Conservation (phyloP, 495 filamentous ascomycete genomes). For the Neurospora terricola region DNA sequence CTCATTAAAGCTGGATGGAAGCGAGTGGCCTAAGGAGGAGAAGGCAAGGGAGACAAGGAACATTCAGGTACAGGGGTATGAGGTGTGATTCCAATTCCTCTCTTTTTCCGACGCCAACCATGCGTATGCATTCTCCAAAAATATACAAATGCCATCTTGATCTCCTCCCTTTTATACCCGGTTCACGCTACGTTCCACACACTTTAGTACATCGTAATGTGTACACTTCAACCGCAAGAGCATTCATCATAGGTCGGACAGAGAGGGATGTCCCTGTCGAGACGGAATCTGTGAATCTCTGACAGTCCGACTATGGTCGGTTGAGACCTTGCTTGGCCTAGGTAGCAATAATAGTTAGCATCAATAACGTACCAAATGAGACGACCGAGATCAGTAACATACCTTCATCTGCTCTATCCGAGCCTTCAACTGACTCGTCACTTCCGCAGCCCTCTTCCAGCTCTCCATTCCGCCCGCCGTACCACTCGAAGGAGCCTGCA, state of each 20-base stretch:
- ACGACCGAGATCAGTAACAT: conserved; percentile 1
- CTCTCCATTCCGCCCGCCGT: conserved; percentile 57
- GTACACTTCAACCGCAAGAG: not conserved
- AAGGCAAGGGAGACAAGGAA: not conserved
- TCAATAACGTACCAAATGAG: not conserved
- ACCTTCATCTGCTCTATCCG: conserved; percentile 78
- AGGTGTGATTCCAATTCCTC: not conserved
- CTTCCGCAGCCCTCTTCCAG: conserved; percentile 97
- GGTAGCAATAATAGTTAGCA: not conserved
- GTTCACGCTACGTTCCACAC: not conserved
- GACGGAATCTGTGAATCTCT: not conserved
- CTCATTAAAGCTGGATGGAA: not conserved
- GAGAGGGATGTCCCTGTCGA: not conserved
- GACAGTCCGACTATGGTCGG: conserved; percentile 11
- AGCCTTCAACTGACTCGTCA: conserved; percentile 92
- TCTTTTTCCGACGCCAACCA: not conserved
- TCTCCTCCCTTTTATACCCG: not conserved
- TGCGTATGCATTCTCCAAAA: not conserved
- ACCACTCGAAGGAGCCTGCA: conserved; percentile 1
- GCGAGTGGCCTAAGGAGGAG: not conserved
- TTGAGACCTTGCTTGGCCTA: conserved; percentile 28
- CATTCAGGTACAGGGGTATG: not conserved
- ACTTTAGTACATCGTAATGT: not conserved
- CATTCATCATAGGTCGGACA: not conserved
- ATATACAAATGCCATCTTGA: not conserved